Conservation (phyloP, 139 green algal genomes). For the Diplosphaera chodatii region DNA sequence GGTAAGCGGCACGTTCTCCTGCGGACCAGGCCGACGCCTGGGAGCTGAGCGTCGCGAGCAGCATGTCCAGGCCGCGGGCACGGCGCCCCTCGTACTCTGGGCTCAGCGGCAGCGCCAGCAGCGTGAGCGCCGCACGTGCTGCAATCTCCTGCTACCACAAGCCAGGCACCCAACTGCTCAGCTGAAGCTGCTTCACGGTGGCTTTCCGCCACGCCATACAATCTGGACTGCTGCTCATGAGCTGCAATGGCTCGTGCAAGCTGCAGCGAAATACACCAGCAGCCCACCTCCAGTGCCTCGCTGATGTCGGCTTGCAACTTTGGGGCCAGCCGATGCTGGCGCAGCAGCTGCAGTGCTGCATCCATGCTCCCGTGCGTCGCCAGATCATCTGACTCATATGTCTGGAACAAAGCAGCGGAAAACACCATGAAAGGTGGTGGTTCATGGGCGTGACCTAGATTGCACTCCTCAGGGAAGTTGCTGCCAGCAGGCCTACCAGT, state of each 20-base stretch:
- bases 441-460: too few species aligned
- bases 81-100: not conserved
- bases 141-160: constrained; percentile 25
- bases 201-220: too few species aligned
- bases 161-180: too few species aligned
- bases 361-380: not conserved
- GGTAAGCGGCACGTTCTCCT: not conserved
- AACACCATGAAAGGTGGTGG: too few species aligned
- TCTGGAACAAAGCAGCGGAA: not conserved
- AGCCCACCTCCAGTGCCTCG: not conserved
- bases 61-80: not conserved
- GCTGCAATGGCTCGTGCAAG: not conserved
- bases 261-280: too few species aligned
- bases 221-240: not conserved
- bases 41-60: not conserved
- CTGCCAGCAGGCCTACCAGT: too few species aligned
- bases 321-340: not conserved
- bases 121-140: constrained; percentile 25
- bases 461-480: too few species aligned
- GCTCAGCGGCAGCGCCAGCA: constrained; percentile 8
- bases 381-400: not conserved
- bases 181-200: too few species aligned
- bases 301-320: not conserved
- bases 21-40: not conserved
- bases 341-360: not conserved